Percentiles rank a stretch among this genome's conserved stretches.
Evolutionary conservation across 495 filamentous ascomycete species (phyloP).

Genomic region (Halenospora varia): DNA sequence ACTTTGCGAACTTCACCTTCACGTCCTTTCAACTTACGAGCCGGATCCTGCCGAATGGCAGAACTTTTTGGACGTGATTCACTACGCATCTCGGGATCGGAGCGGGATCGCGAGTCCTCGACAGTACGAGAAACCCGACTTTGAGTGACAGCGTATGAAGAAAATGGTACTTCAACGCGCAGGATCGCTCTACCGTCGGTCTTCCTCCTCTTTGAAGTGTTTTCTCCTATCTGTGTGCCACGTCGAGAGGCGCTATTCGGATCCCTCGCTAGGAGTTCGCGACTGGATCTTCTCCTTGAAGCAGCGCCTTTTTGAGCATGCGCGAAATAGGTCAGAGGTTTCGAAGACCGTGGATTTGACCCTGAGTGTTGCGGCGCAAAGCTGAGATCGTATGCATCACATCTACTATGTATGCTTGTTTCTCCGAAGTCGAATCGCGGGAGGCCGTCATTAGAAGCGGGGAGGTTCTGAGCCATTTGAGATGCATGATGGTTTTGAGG

Average conservation of each 20-base stretch:
- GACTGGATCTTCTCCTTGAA: background rate
- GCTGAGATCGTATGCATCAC: background rate
- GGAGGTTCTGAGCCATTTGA: background rate
- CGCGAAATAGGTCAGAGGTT: background rate
- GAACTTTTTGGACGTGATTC: too few species aligned
- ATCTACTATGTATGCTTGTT: background rate
- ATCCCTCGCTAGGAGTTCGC: background rate
- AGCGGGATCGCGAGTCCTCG: too few species aligned
- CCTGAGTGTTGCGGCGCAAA: background rate
- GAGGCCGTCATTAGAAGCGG: background rate
- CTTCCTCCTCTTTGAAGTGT: constrained; percentile 7
- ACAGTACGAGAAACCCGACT: too few species aligned
- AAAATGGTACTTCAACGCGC: background rate
- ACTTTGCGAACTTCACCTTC: too few species aligned
- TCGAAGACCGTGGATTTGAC: background rate
- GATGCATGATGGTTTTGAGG: background rate
- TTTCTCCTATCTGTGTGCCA: background rate
- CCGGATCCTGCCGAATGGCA: too few species aligned
- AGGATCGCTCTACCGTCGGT: constrained; percentile 5
- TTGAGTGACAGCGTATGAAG: too few species aligned
- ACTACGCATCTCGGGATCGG: too few species aligned
- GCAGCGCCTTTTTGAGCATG: background rate
- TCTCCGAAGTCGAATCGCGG: background rate
- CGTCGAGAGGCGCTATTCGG: background rate
- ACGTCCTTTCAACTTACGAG: too few species aligned